Percentiles rank a stretch among this genome's conserved stretches.
Conservation (phyloP, 1,284 basidiomycete genomes). For the Microbotryum intermedium region DNA sequence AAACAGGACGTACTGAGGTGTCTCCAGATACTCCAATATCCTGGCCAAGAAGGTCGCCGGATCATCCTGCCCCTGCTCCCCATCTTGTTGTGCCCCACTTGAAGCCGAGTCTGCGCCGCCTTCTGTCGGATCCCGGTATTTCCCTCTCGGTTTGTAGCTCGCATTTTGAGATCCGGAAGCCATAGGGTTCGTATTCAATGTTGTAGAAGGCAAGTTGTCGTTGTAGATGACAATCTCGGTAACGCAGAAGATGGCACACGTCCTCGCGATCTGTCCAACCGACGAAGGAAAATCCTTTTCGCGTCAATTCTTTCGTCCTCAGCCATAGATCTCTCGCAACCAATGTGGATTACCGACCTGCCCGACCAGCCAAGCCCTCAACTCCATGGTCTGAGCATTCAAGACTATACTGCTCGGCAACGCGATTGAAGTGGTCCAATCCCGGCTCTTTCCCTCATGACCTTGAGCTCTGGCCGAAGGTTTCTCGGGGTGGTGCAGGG, state of each 20-base stretch:
- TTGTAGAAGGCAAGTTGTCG: slow-evolving; percentile 5
- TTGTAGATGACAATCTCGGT: slow-evolving; percentile 38
- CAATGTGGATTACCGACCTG: slow-evolving; percentile 15
- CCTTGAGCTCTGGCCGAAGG: background rate
- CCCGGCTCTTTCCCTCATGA: background rate
- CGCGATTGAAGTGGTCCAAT: slow-evolving; percentile 35
- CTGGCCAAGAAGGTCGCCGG: slow-evolving; percentile 34
- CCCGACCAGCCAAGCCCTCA: slow-evolving; percentile 35
- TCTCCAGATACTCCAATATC: slow-evolving; percentile 38
- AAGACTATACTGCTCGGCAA: slow-evolving; percentile 37
- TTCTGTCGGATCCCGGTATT: slow-evolving; percentile 13
- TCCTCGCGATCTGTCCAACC: slow-evolving; percentile 32
- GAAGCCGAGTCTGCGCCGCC: background rate
- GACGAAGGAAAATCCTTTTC: background rate
- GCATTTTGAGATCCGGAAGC: background rate
- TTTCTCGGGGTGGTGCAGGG: background rate
- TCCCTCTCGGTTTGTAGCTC: slow-evolving; percentile 22
- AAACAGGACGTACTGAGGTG: slow-evolving; percentile 33
- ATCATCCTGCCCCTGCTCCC: slow-evolving; percentile 14
- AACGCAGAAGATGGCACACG: slow-evolving; percentile 39
- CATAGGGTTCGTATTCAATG: slow-evolving; percentile 21
- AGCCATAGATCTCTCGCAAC: too few relatives aligned
- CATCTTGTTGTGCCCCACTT: background rate
- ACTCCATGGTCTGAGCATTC: slow-evolving; percentile 38
- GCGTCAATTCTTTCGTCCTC: too few relatives aligned